A percentile compares a stretch with the other conserved stretches of the same genome.
Conservation (phyloP, 768 basidiomycete genomes). For the Lactarius quietus region DNA sequence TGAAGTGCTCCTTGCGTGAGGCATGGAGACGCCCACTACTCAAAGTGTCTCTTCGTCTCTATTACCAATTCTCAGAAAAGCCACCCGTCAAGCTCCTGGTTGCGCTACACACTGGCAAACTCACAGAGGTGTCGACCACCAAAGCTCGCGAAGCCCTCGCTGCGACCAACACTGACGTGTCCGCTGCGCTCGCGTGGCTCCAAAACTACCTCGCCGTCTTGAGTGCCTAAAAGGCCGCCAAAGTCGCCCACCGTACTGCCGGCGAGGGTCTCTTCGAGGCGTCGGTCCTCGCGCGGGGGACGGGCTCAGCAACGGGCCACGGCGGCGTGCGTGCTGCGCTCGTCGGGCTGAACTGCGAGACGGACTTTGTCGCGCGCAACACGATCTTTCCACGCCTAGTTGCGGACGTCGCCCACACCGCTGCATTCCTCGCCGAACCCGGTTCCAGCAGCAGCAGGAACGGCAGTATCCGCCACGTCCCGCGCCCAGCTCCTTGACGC, state of each 20-base stretch:
- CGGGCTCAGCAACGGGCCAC: too few species aligned
- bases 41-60: too few species aligned
- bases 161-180: slow-evolving; percentile 67
- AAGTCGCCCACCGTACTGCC: slow-evolving; percentile 66
- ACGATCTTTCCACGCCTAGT: too few species aligned
- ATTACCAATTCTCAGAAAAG: slow-evolving; percentile 53
- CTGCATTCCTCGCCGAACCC: slow-evolving; percentile 74
- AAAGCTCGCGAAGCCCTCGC: slow-evolving; percentile 87
- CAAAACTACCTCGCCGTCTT: too few species aligned
- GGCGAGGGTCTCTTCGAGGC: too few species aligned
- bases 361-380: slow-evolving; percentile 90
- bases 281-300: too few species aligned
- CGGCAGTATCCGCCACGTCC: slow-evolving; percentile 42
- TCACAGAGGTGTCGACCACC: slow-evolving; percentile 73
- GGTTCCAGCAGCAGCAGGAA: slow-evolving; percentile 28
- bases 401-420: slow-evolving; percentile 83
- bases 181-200: slow-evolving; percentile 79
- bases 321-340: slow-evolving; percentile 74
- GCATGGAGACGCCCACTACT: too few species aligned
- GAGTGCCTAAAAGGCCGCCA: too few species aligned
- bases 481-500: slow-evolving; percentile 55
- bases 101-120: slow-evolving; percentile 70
- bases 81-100: slow-evolving; percentile 75
- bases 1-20: too few species aligned
- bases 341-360: slow-evolving; percentile 93